phyloP scores from a whole-genome alignment of 805 yeast species.

The Wickerhamomyces rabaulensis region DNA sequence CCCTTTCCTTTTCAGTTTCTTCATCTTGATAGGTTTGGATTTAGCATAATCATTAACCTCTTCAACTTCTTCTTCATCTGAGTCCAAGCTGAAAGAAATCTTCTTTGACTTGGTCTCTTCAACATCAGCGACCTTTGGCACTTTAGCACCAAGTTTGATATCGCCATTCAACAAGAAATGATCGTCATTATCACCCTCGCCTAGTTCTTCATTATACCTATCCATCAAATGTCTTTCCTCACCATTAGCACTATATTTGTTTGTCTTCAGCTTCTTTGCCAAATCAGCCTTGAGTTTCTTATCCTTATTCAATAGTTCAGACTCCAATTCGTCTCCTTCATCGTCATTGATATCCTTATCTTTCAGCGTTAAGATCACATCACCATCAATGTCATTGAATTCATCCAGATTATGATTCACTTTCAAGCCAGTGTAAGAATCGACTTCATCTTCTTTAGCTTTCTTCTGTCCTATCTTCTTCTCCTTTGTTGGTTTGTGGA shows the following conservation, averaged over 20 bases:
- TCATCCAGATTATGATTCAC: conserved; percentile 17
- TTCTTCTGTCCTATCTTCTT: not conserved
- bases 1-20: conserved; percentile 20
- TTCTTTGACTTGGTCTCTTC: not conserved
- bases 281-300: conserved; percentile 14
- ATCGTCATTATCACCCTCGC: conserved; percentile 4
- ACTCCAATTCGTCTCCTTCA: conserved; percentile 20
- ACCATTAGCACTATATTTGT: conserved; percentile 12
- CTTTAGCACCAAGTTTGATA: not conserved
- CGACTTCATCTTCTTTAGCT: not conserved
- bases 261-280: conserved; percentile 7
- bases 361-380: conserved; percentile 20
- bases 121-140: not conserved
- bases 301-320: conserved; percentile 12
- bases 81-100: conserved; percentile 9
- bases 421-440: conserved; percentile 11
- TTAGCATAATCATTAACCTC: conserved; percentile 17
- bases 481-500: conserved; percentile 4
- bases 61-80: conserved; percentile 7
- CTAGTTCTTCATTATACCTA: conserved; percentile 11
- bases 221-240: conserved; percentile 12
- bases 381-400: conserved; percentile 5
- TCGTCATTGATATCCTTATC: conserved; percentile 15
- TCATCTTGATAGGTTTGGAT: conserved; percentile 26
- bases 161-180: conserved; percentile 14